A percentile compares a stretch with the other conserved stretches of the same genome.
phyloP scores from a whole-genome alignment of 2,329 filamentous ascomycete genomes.

The Davidsoniella australis region DNA sequence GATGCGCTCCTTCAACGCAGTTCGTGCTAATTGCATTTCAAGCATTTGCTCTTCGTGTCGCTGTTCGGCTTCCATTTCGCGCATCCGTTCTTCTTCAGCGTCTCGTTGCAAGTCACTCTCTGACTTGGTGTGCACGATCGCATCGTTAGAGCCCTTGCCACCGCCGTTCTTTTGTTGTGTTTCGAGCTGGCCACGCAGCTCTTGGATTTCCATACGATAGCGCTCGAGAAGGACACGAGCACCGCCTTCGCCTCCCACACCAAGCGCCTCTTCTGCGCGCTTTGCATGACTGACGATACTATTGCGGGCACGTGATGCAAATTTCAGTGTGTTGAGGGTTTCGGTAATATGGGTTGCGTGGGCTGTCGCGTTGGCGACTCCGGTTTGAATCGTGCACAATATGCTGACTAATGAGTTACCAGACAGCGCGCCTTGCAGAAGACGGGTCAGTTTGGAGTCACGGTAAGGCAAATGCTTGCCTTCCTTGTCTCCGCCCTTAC shows the following conservation, averaged over 20 bases:
- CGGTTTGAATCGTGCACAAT: conserved; percentile 86
- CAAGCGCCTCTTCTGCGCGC: conserved; percentile 76
- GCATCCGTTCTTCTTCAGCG: conserved; percentile 53
- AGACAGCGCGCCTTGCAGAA: conserved; percentile 81
- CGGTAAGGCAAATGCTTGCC: conserved; percentile 88
- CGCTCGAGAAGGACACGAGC: conserved; percentile 78
- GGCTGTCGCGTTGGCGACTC: conserved; percentile 54
- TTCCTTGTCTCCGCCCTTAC: conserved; percentile 58
- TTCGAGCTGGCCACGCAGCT: conserved; percentile 66
- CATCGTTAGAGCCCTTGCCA: conserved; percentile 28
- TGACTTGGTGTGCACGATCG: conserved; percentile 3
- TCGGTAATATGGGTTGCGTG: conserved; percentile 65
- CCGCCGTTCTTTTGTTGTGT: conserved; percentile 55
- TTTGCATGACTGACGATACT: conserved; percentile 96
- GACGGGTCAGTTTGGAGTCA: conserved; percentile 88
- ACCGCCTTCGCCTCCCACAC: conserved; percentile 64
- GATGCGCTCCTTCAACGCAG: conserved; percentile 90
- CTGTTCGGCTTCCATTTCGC: conserved; percentile 65
- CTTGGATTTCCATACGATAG: conserved; percentile 82
- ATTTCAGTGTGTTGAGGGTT: conserved; percentile 91
- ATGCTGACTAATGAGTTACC: conserved; percentile 93
- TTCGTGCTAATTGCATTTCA: conserved; percentile 93
- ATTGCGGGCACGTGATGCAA: conserved; percentile 91
- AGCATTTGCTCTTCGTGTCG: conserved; percentile 94
- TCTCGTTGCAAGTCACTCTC: conserved; percentile 41